These are phyloP conservation scores for Adiantum capillusveneris DNA, from an alignment of 75 land plant species.

Conservation along the genomic window DNA sequence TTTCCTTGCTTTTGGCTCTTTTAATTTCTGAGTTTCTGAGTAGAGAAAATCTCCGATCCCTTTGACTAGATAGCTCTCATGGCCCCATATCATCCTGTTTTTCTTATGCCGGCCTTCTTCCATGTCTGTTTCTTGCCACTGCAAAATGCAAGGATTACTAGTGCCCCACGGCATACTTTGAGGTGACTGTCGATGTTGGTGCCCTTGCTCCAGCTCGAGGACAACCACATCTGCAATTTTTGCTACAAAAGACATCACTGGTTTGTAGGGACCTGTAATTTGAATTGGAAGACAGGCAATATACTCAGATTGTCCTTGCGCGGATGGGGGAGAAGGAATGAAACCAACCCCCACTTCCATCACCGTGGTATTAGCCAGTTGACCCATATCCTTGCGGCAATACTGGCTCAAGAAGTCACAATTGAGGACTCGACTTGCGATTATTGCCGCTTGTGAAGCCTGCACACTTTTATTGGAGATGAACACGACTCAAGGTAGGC, in stretches of 20 bases:
- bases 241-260: background rate
- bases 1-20: no score
- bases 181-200: background rate
- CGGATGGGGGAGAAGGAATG: no score
- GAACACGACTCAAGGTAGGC: background rate
- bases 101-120: background rate
- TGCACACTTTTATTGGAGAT: background rate
- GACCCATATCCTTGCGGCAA: background rate
- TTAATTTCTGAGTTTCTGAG: no score
- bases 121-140: background rate
- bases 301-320: background rate
- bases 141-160: background rate
- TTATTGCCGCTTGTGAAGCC: background rate
- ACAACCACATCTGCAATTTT: background rate
- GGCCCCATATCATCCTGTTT: background rate
- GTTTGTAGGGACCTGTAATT: background rate
- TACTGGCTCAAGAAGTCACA: slow-evolving; percentile 1
- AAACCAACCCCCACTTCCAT: background rate
- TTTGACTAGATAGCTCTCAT: background rate
- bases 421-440: background rate
- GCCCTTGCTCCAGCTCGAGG: background rate
- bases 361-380: background rate
- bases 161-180: background rate
- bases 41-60: background rate
- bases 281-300: background rate